Evolutionary conservation across 208 protist species (phyloP).

Genomic region (Trypanosoma scelopori): DNA sequence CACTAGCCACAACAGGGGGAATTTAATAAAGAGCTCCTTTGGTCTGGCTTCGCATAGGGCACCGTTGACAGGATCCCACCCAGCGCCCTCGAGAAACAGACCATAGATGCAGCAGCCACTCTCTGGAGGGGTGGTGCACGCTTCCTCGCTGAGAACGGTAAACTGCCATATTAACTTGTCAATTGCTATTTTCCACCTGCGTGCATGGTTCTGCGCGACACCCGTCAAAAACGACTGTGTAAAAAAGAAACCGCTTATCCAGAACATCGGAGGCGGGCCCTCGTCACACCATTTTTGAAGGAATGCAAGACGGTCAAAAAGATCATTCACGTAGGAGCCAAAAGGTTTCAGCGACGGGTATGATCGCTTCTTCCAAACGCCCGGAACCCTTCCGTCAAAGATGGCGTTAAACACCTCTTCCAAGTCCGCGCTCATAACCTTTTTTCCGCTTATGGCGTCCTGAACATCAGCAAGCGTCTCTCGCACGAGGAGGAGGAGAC

Average conservation of each 20-base stretch:
- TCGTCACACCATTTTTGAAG: conserved; percentile 82
- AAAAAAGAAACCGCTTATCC: conserved; percentile 98
- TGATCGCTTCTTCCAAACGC: conserved; percentile 84
- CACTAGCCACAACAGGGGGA: conserved; percentile 77
- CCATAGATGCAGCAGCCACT: conserved; percentile 91
- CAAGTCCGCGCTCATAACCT: conserved; percentile 97
- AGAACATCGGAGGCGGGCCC: conserved; percentile 90
- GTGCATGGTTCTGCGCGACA: conserved; percentile 97
- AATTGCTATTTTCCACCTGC: conserved; percentile 95
- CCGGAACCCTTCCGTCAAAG: conserved; percentile 92
- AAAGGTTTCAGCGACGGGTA: conserved; percentile 98
- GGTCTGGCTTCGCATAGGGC: conserved; percentile 86
- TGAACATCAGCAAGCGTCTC: conserved; percentile 93
- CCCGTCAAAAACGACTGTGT: conserved; percentile 96
- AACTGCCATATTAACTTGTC: conserved; percentile 96
- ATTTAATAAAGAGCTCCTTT: conserved; percentile 91
- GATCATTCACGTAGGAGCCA: conserved; percentile 94
- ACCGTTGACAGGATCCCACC: conserved; percentile 66
- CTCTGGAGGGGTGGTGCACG: conserved; percentile 49
- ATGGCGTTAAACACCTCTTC: conserved; percentile 95
- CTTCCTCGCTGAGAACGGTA: conserved; percentile 67
- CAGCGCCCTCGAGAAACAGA: conserved; percentile 89
- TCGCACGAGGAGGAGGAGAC: conserved; percentile 89
- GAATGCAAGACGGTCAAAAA: conserved; percentile 93
- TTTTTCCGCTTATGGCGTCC: conserved; percentile 94